Conservation (phyloP, 495 filamentous ascomycete genomes). For the Venustampulla echinocandica region DNA sequence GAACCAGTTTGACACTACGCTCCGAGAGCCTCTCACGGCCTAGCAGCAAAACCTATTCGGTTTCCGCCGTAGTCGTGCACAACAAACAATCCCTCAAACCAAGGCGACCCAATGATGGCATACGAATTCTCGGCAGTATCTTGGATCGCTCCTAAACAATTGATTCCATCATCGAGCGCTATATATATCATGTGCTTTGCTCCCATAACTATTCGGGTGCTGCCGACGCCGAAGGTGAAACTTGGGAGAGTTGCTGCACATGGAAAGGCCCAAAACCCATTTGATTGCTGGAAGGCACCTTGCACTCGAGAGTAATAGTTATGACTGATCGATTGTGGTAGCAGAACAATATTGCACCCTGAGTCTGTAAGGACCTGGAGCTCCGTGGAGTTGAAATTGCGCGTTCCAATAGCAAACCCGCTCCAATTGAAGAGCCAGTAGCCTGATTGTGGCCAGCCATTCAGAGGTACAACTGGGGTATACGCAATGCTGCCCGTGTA, state of each 20-base stretch:
- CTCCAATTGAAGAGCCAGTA: slow-evolving; percentile 64
- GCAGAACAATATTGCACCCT: not conserved
- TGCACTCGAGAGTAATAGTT: slow-evolving; percentile 5
- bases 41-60: slow-evolving; percentile 53
- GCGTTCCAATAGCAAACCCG: slow-evolving; percentile 51
- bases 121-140: slow-evolving; percentile 50
- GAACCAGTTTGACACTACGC: no score
- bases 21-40: no score
- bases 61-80: slow-evolving; percentile 56
- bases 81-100: slow-evolving; percentile 67
- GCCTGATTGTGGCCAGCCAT: slow-evolving; percentile 42
- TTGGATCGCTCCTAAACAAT: slow-evolving; percentile 59
- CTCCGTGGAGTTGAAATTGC: slow-evolving; percentile 24
- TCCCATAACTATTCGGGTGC: slow-evolving; percentile 38
- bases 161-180: slow-evolving; percentile 35
- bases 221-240: slow-evolving; percentile 53
- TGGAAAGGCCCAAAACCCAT: slow-evolving; percentile 38
- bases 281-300: not conserved
- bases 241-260: slow-evolving; percentile 53
- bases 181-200: slow-evolving; percentile 45
- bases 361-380: slow-evolving; percentile 33
- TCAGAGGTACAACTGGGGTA: slow-evolving; percentile 32
- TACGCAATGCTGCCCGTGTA: slow-evolving; percentile 59
- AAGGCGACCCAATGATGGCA: slow-evolving; percentile 64
- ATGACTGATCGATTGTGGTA: slow-evolving; percentile 4